Percentiles rank a stretch among this genome's conserved stretches.
Conservation (phyloP, 371 early-diverging fungal genomes). For the Phascolomyces articulosus region DNA sequence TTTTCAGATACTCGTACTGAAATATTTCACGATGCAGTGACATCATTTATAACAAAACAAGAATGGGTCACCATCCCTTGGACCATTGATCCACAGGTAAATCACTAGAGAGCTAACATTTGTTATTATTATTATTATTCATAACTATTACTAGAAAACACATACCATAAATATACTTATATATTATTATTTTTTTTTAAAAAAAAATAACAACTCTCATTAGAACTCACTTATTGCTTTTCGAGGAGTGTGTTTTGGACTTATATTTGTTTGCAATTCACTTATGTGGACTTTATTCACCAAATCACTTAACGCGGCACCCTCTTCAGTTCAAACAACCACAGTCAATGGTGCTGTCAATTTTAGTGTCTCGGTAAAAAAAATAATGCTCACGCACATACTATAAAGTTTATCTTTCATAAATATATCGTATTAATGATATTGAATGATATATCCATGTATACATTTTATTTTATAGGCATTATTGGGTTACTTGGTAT, state of each 20-base stretch:
- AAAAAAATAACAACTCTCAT: no score
- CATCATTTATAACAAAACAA: not conserved
- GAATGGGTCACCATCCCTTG: not conserved
- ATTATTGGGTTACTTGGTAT: slow-evolving; percentile 64
- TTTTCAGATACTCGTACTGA: slow-evolving; percentile 62
- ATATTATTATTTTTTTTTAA: no score
- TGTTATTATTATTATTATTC: no score
- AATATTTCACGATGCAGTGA: slow-evolving; percentile 20
- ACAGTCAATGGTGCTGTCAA: slow-evolving; percentile 77
- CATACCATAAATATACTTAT: not conserved
- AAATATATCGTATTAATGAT: no score
- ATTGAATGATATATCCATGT: not conserved
- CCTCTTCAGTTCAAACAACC: slow-evolving; percentile 71
- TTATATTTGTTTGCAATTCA: slow-evolving; percentile 70
- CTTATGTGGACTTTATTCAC: slow-evolving; percentile 85
- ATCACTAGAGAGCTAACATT: not conserved
- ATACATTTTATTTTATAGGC: slow-evolving; percentile 44
- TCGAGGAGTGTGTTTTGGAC: slow-evolving; percentile 56
- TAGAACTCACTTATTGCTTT: slow-evolving; percentile 44
- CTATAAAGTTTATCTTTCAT: no score
- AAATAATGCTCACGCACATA: no score
- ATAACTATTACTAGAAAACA: not conserved
- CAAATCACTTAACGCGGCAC: slow-evolving; percentile 71
- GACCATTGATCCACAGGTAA: slow-evolving; percentile 23
- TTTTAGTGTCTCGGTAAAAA: slow-evolving; percentile 71